A percentile compares a stretch with the other conserved stretches of the same genome.
Evolutionary conservation across 208 protist species (phyloP).

Genomic region (Wallacemonas collosoma): DNA sequence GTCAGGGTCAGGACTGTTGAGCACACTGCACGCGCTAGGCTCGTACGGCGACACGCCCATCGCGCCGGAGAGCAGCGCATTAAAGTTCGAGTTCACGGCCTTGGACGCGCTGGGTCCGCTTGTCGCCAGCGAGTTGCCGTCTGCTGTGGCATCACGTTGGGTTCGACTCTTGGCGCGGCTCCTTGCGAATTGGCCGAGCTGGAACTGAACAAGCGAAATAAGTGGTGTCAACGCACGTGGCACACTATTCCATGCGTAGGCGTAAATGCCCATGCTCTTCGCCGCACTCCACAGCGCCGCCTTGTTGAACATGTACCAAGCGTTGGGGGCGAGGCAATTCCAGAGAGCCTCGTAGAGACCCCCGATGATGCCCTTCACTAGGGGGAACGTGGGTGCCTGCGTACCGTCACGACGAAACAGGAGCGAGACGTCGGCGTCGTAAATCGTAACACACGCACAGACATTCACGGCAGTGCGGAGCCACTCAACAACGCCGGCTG

Average conservation of each 20-base stretch:
- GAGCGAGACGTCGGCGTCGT: constrained; percentile 16
- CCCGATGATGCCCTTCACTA: constrained; percentile 23
- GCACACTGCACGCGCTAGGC: constrained; percentile 8
- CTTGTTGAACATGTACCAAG: constrained; percentile 37
- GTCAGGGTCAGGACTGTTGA: constrained; percentile 18
- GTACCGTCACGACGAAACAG: constrained; percentile 35
- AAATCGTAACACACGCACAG: not conserved
- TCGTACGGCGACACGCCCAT: constrained; percentile 18
- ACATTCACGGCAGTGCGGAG: constrained; percentile 5
- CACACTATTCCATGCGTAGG: constrained; percentile 24
- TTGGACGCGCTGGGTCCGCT: not conserved
- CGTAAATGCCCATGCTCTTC: constrained; percentile 32
- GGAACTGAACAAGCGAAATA: constrained; percentile 11
- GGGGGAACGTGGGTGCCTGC: constrained; percentile 1
- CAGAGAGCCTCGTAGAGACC: constrained; percentile 23
- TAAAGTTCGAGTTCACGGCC: constrained; percentile 15
- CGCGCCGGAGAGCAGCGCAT: constrained; percentile 11
- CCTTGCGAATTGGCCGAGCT: constrained; percentile 16
- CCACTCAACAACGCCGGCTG: constrained; percentile 1
- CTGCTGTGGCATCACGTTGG: not conserved
- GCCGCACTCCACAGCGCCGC: constrained; percentile 29
- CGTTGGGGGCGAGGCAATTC: constrained; percentile 25
- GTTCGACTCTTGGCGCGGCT: not conserved
- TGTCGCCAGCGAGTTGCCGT: not conserved
- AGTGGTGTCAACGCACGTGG: constrained; percentile 7